phyloP scores from a whole-genome alignment of 1,284 basidiomycete species.

The Cutaneotrichosporon sp. region DNA sequence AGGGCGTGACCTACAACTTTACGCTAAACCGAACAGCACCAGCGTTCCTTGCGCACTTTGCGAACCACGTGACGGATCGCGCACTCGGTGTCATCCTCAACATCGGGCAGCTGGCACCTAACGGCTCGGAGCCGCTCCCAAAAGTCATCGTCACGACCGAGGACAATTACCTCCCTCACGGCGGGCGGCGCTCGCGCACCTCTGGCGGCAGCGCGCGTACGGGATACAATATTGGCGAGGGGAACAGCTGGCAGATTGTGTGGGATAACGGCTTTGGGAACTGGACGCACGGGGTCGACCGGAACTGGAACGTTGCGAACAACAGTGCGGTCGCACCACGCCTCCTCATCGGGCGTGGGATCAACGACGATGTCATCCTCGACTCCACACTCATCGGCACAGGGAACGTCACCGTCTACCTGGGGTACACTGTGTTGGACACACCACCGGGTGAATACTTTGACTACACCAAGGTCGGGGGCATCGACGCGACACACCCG shows the following conservation, averaged over 20 bases:
- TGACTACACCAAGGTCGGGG: neutral
- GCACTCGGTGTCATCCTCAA: constrained; percentile 12
- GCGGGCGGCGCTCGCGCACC: neutral
- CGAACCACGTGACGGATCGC: neutral
- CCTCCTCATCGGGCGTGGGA: constrained; percentile 16
- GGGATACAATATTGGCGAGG: constrained; percentile 22
- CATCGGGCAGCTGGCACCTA: neutral
- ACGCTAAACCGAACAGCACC: constrained; percentile 13
- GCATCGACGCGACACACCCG: neutral
- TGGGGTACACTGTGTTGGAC: constrained; percentile 6
- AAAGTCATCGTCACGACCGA: constrained; percentile 3
- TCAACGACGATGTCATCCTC: constrained; percentile 4
- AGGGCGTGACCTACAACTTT: constrained; percentile 7
- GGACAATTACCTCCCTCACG: neutral
- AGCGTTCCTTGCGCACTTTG: neutral
- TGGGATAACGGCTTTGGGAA: constrained; percentile 60
- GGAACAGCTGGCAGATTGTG: constrained; percentile 59
- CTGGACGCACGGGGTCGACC: constrained; percentile 55
- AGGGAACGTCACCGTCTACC: constrained; percentile 9
- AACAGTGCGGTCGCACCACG: neutral
- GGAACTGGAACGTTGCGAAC: neutral
- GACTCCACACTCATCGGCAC: neutral
- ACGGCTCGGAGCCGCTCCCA: neutral
- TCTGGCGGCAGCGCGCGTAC: constrained; percentile 1
- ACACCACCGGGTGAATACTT: neutral